These are phyloP conservation scores for Chlamydomonas sphaeroides DNA, from an alignment of 139 green algal genomes.

Conservation along the genomic window DNA sequence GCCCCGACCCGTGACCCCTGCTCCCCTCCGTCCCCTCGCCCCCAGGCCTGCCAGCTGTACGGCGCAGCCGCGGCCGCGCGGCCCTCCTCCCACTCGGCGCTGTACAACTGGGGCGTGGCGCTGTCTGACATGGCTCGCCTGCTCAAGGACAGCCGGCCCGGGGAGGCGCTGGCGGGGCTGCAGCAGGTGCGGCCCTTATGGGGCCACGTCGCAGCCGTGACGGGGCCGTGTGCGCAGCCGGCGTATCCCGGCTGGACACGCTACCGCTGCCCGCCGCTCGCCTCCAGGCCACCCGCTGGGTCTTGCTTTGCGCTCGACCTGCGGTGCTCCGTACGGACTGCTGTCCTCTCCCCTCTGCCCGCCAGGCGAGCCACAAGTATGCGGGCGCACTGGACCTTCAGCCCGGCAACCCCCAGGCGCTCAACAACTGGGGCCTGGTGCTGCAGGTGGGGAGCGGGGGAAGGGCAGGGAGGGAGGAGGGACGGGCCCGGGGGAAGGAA, in stretches of 20 bases:
- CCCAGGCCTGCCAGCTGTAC: conserved; percentile 73
- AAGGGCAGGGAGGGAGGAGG: too few species aligned
- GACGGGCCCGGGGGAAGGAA: background rate
- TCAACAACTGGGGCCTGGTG: conserved; percentile 90
- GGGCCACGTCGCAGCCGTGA: too few species aligned
- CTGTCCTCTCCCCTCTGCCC: background rate
- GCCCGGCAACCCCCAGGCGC: conserved; percentile 76
- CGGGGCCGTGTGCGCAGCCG: too few species aligned
- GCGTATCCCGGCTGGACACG: too few species aligned
- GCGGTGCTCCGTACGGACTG: too few species aligned
- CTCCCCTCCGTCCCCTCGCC: too few species aligned
- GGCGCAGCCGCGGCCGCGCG: conserved; percentile 50
- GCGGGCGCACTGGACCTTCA: conserved; percentile 63
- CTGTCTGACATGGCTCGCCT: conserved; percentile 72
- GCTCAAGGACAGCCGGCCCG: background rate
- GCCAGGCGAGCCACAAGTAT: conserved; percentile 67
- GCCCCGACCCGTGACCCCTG: too few species aligned
- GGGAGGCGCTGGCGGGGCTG: conserved; percentile 1
- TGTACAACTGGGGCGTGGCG: conserved; percentile 87
- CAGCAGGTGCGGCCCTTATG: conserved; percentile 21
- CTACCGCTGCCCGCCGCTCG: too few species aligned
- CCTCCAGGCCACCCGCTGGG: too few species aligned
- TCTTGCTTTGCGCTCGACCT: too few species aligned
- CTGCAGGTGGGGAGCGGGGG: conserved; percentile 74
- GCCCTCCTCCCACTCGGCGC: conserved; percentile 54